Percentiles rank a stretch among this genome's conserved stretches.
These are phyloP conservation scores for Diphasiastrum complanatum DNA, from an alignment of 83 land plant species.

Conservation along the genomic window DNA sequence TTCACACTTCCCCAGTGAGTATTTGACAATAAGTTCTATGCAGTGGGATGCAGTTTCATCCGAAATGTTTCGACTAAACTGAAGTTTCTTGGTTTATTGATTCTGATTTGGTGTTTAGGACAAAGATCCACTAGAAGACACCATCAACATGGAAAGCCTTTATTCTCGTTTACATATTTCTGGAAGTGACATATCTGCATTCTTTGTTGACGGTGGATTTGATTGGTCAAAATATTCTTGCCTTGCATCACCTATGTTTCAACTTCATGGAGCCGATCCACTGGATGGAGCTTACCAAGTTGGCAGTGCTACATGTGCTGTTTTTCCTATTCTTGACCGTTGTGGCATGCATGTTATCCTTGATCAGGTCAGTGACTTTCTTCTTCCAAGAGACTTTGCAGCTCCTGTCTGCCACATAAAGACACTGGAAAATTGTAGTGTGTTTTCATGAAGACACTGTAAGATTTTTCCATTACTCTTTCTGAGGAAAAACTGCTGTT, in stretches of 20 bases:
- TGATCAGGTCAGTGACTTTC: slow-evolving; percentile 56
- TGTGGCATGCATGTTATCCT: slow-evolving; percentile 82
- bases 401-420: too few species aligned
- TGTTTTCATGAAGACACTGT: too few species aligned
- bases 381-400: too few species aligned
- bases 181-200: slow-evolving; percentile 90
- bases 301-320: too few species aligned
- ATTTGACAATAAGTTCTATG: too few species aligned
- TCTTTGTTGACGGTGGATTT: slow-evolving; percentile 50
- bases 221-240: slow-evolving; percentile 27
- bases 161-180: slow-evolving; percentile 79
- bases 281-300: too few species aligned
- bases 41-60: too few species aligned
- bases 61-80: too few species aligned
- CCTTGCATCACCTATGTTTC: slow-evolving; percentile 4
- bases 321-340: slow-evolving; percentile 64
- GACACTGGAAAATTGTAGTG: too few species aligned
- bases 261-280: not conserved
- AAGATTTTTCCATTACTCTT: not conserved
- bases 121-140: not conserved
- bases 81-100: too few species aligned
- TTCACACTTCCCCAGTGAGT: slow-evolving; percentile 61
- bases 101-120: too few species aligned
- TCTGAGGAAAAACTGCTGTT: not conserved
- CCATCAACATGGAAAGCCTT: slow-evolving; percentile 33